Evolutionary conservation across 192 early-diverging fungal genomes (phyloP), one percentile per base, ranked within the genome.

Genomic region (Oehlia diaphana): DNA sequence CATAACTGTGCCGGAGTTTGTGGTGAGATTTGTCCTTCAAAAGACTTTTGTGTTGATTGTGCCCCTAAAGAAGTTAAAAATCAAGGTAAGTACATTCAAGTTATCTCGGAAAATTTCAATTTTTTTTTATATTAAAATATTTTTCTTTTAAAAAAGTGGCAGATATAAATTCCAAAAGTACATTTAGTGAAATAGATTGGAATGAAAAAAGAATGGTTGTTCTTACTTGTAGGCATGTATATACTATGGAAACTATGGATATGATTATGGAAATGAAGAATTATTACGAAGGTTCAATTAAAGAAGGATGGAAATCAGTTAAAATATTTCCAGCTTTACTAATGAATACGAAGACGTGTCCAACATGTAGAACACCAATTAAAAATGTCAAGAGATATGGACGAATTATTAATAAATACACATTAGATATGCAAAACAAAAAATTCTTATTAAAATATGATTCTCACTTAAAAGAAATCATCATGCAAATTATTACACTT

Each of bases 1-100:
- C 90, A 90, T 81, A 78, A 73, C 10, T 92, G 91, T 81, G 76
- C 82, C 4, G 84, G 81, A 1, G 69, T 86, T 6, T 92, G 91
- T 79, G 88, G 89, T 1, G 84, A 90, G 39, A 77, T 26, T 6
- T 87, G 83, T 53, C 81, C 82, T 0, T 14, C 63, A 3, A 62
- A 19, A 64, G 79, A 75, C 13, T 87, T 66, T 72, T 91, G 79
- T 74, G 64, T 73, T n/a, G 76, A 77, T 50, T 85, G 84, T 49
- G 81, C 82, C 47, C 39, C 82, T n/a, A 79, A 81, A 0, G 2
- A 77, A 12, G 63, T 80, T 37, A 69, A 23, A 82, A 79, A 79
- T 31, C 23, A 23, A 72, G 68, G 68, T 69, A 14, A 19, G 13
- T 42, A 42, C 3, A 42, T 69, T n/a, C 21, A 42, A 7, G 8